Base-by-base conservation (phyloP, 108 stramenopile species). In the Stephanodiscus minutulus region DNA sequence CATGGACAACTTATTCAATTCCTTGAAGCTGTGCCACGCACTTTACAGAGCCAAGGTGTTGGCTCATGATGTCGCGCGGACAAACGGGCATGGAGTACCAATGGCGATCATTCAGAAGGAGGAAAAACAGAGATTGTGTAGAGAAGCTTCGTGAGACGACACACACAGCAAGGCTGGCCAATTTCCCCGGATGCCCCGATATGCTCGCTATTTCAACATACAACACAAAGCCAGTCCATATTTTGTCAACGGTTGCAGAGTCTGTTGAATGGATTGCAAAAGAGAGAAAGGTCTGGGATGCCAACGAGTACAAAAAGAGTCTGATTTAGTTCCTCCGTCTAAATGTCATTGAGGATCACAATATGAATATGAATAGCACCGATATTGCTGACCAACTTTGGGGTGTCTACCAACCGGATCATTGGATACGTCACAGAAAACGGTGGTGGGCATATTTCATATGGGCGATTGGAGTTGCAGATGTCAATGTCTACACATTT, bases 361-460 rank as follows among this genome's bases (percentile, higher is more conserved):
- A 79, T 46, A 58, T 63, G 11, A 21, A 39, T 47, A 73, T 73
- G 78, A 72, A 72, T 28, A 39, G 43, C 37, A 46, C 68, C 0
- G 72, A 79, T 35, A 18, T 79, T 1, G 56, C 73, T 1, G 72
- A 74, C 35, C 78, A 79, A 36, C 27, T 79, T 25, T 20, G 59
- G 10, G 68, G 68, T 29, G 37, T 15, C 0, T 79, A 73, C 21
- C 43, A 66, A 7, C 60, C 29, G 0, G 72, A 80, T 21, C 60
- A 68, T 20, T 70, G 72, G 72, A 53, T 74, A 10, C 0, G 60
- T 0, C 50, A 63, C 15, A 8, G 49, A 6, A 80, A 80, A 44
- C 74, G 79, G 73, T 80, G 79, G 79, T 80, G 73, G 79, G 1
- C 79, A 21, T 62, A 62, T 47, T 64, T 58, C 31, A 29, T 68